Percentiles rank a stretch among this genome's conserved stretches.
phyloP scores from a whole-genome alignment of 148 eudicot species.

The Vaccinium corymbosum region DNA sequence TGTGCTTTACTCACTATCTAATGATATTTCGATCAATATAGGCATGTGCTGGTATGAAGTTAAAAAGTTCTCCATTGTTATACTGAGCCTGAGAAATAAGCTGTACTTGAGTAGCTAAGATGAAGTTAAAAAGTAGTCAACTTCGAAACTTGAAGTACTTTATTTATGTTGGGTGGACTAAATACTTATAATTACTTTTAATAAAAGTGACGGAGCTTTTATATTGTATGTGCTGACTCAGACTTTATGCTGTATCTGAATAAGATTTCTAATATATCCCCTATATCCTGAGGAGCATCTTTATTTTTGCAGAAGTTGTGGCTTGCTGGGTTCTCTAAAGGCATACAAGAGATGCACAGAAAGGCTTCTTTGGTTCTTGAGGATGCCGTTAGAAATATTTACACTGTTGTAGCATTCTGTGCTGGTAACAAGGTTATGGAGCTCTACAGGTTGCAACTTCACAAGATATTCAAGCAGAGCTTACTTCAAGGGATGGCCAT shows the following conservation, averaged over 20 bases:
- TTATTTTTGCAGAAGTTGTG: constrained; percentile 70
- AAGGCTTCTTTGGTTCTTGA: constrained; percentile 97
- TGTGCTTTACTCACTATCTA: background rate
- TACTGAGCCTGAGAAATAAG: background rate
- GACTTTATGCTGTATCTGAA: background rate
- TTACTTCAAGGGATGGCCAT: constrained; percentile 93
- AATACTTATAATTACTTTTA: background rate
- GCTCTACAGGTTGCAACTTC: constrained; percentile 75
- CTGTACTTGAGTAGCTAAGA: background rate
- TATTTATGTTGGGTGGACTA: background rate
- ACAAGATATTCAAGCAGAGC: constrained; percentile 73
- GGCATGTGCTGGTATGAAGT: background rate
- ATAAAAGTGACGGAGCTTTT: background rate
- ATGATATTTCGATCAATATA: background rate
- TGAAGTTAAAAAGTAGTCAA: background rate
- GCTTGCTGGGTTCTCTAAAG: constrained; percentile 98
- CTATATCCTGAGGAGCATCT: constrained; percentile 12
- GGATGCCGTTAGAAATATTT: constrained; percentile 95
- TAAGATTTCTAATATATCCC: background rate
- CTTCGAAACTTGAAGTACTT: background rate
- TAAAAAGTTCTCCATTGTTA: constrained; percentile 1
- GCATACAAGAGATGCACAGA: constrained; percentile 99
- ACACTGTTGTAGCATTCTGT: constrained; percentile 94
- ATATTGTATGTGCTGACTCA: background rate
- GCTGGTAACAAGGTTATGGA: constrained; percentile 99